Conservation (phyloP, 352 stramenopile species). For the Globisporangium solare region DNA sequence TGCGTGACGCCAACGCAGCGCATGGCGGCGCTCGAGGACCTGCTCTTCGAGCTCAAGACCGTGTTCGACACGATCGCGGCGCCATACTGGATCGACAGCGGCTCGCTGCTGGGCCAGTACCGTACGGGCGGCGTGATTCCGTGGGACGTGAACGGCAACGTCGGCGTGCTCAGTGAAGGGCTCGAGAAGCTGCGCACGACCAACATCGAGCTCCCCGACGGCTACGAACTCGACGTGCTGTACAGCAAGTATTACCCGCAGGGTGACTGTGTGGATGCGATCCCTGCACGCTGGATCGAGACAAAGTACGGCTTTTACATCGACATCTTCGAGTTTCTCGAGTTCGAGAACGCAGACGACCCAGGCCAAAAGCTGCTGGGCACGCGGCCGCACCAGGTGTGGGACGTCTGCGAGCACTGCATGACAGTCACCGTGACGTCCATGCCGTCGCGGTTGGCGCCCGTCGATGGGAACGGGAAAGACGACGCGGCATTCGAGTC, state of each 20-base stretch:
- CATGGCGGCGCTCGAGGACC: slow-evolving; percentile 25
- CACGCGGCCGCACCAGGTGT: slow-evolving; percentile 26
- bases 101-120: slow-evolving; percentile 49
- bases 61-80: slow-evolving; percentile 31
- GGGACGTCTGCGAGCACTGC: slow-evolving; percentile 36
- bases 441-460: slow-evolving; percentile 7
- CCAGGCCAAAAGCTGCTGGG: slow-evolving; percentile 28
- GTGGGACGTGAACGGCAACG: slow-evolving; percentile 46
- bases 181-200: slow-evolving; percentile 12
- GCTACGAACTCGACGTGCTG: slow-evolving; percentile 37
- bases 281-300: slow-evolving; percentile 41
- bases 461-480: not conserved
- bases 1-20: slow-evolving; percentile 38
- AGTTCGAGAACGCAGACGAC: slow-evolving; percentile 27
- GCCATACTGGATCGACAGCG: slow-evolving; percentile 54
- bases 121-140: slow-evolving; percentile 35
- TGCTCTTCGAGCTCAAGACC: slow-evolving; percentile 31
- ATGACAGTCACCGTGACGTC: not conserved
- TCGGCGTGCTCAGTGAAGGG: slow-evolving; percentile 24
- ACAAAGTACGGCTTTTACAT: slow-evolving; percentile 47
- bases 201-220: slow-evolving; percentile 23
- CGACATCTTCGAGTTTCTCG: slow-evolving; percentile 41
- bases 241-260: slow-evolving; percentile 32
- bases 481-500: slow-evolving; percentile 8
- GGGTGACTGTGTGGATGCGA: slow-evolving; percentile 20